Percentiles rank a stretch among this genome's conserved stretches.
These are phyloP conservation scores for Suillus decipiens DNA, from an alignment of 768 basidiomycete species.

Conservation along the genomic window DNA sequence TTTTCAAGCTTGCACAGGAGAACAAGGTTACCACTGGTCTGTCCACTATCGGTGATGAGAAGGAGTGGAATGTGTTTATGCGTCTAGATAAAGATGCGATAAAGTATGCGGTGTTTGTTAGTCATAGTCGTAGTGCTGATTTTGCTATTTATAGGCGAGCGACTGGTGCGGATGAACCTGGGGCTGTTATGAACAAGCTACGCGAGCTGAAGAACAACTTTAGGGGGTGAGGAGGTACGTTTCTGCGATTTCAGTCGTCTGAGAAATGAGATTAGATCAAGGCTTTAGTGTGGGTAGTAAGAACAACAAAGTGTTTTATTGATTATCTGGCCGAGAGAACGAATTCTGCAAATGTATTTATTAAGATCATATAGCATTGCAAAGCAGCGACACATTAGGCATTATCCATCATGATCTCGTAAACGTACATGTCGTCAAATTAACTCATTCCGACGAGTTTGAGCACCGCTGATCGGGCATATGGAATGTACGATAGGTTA, in stretches of 20 bases:
- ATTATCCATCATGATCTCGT: constrained; percentile 18
- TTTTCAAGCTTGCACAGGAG: constrained; percentile 56
- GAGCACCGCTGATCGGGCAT: constrained; percentile 74
- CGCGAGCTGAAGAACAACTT: constrained; percentile 86
- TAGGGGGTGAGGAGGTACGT: constrained; percentile 50
- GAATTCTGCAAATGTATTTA: constrained; percentile 11
- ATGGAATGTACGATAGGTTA: constrained; percentile 86
- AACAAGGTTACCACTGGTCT: constrained; percentile 74
- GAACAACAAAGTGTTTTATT: background rate
- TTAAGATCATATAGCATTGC: constrained; percentile 15
- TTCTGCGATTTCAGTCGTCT: background rate
- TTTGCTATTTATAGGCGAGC: constrained; percentile 44
- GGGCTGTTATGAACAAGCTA: constrained; percentile 69
- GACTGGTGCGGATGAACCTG: constrained; percentile 44
- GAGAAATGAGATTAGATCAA: background rate
- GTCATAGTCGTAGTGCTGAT: background rate
- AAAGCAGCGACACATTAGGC: background rate
- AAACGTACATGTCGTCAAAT: background rate
- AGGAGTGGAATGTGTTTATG: constrained; percentile 96
- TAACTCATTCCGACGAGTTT: constrained; percentile 56
- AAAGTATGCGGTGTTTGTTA: constrained; percentile 45
- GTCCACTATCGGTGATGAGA: constrained; percentile 92
- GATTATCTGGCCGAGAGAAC: background rate
- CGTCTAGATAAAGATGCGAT: constrained; percentile 64
- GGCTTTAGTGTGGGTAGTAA: background rate